Evolutionary conservation across 2,329 filamentous ascomycete species (phyloP).

Genomic region (Ceratocystis destructans): DNA sequence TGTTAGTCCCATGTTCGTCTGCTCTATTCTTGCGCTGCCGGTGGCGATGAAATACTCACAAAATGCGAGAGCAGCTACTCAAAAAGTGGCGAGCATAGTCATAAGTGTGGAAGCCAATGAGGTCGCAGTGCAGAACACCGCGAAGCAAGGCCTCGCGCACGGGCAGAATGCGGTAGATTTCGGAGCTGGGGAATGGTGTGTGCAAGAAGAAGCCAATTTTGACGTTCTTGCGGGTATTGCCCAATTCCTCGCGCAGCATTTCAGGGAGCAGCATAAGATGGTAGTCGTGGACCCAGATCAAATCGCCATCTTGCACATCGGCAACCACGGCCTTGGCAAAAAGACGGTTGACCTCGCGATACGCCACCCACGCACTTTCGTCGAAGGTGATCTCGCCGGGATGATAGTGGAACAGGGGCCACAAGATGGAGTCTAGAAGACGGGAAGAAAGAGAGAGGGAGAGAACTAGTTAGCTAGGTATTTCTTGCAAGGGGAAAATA

Average conservation of each 20-base stretch:
- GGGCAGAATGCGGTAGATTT: constrained; percentile 91
- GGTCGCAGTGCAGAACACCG: constrained; percentile 80
- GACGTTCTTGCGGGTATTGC: constrained; percentile 68
- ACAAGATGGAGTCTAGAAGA: constrained; percentile 73
- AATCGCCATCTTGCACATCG: constrained; percentile 81
- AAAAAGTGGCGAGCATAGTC: constrained; percentile 98
- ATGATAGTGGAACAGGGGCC: constrained; percentile 98
- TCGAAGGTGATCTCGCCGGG: constrained; percentile 97
- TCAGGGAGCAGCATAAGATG: constrained; percentile 93
- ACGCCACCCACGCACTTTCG: constrained; percentile 84
- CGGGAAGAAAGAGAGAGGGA: background rate
- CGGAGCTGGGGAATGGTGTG: constrained; percentile 90
- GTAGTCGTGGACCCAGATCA: constrained; percentile 98
- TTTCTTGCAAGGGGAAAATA: background rate
- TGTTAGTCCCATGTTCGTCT: background rate
- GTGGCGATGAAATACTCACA: constrained; percentile 37
- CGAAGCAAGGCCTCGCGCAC: constrained; percentile 79
- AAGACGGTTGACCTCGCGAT: constrained; percentile 80
- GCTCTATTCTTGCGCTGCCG: no score
- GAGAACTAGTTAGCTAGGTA: background rate
- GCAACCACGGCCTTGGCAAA: constrained; percentile 80
- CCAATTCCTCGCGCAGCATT: constrained; percentile 86
- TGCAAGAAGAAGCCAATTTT: constrained; percentile 98
- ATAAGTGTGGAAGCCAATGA: constrained; percentile 97
- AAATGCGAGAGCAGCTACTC: constrained; percentile 87